phyloP scores from a whole-genome alignment of 2,329 filamentous ascomycete genomes.

The Graphilbum sp. region DNA sequence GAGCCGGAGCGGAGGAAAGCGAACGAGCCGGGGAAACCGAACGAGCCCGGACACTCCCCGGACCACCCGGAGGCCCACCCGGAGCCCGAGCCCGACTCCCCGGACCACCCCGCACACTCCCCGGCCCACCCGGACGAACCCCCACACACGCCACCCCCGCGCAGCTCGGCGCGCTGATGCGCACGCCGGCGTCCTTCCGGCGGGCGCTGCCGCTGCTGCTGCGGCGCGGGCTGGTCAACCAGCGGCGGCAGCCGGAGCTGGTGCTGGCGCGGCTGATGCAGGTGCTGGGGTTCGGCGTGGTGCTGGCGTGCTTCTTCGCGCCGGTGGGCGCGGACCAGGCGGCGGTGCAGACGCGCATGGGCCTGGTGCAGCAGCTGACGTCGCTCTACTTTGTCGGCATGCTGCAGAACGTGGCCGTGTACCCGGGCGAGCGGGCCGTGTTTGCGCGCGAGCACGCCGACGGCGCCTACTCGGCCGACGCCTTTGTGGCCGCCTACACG shows the following conservation, averaged over 20 bases:
- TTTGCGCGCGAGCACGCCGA: constrained; percentile 67
- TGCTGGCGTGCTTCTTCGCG: constrained; percentile 54
- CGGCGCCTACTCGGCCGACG: constrained; percentile 52
- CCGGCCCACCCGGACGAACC: constrained; percentile 3
- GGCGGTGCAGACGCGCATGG: constrained; percentile 47
- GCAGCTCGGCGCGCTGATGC: not conserved
- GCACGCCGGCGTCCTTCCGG: not conserved
- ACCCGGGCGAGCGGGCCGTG: constrained; percentile 29
- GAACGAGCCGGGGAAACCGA: too few relatives aligned
- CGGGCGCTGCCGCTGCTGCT: constrained; percentile 52
- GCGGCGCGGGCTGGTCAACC: constrained; percentile 51
- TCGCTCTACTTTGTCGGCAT: constrained; percentile 52
- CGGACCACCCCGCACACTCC: too few relatives aligned
- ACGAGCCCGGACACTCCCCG: too few relatives aligned
- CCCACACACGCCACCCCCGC: not conserved
- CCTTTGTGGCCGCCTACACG: constrained; percentile 56
- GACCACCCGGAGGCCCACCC: too few relatives aligned
- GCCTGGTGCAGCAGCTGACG: constrained; percentile 50
- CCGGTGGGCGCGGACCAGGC: constrained; percentile 53
- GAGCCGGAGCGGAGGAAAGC: too few relatives aligned
- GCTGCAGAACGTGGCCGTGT: constrained; percentile 26
- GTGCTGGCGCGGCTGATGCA: constrained; percentile 51
- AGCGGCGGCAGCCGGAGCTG: constrained; percentile 47
- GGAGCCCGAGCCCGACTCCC: too few relatives aligned
- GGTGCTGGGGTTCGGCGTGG: constrained; percentile 44